Conservation (phyloP, 495 filamentous ascomycete species). For the Penicillium argentinense region DNA sequence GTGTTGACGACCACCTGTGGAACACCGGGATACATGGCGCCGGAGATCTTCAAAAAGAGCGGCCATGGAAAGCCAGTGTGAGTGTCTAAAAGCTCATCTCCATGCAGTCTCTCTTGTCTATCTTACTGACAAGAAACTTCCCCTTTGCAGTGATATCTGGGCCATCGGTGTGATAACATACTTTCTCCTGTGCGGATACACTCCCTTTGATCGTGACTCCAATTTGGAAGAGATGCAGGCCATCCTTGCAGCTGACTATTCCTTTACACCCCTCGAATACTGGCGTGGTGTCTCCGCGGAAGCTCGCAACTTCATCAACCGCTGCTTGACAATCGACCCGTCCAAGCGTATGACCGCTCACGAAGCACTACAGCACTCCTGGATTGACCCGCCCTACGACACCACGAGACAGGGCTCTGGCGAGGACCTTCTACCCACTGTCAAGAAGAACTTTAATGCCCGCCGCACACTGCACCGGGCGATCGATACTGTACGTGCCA, state of each 20-base stretch:
- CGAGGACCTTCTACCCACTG: constrained; percentile 80
- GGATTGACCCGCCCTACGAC: constrained; percentile 65
- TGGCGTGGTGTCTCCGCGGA: constrained; percentile 88
- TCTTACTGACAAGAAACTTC: background rate
- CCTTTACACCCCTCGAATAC: constrained; percentile 93
- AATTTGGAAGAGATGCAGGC: constrained; percentile 99
- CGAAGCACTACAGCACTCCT: constrained; percentile 84
- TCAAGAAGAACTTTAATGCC: constrained; percentile 99
- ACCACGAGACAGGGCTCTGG: constrained; percentile 41
- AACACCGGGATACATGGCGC: constrained; percentile 95
- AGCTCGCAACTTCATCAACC: constrained; percentile 86
- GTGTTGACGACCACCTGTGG: constrained; percentile 97
- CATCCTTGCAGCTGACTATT: constrained; percentile 93
- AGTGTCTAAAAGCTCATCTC: constrained; percentile 22
- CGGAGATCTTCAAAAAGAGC: constrained; percentile 78
- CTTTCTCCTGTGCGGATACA: constrained; percentile 97
- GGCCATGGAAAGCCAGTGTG: constrained; percentile 80
- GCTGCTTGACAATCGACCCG: constrained; percentile 88
- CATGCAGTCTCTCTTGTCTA: background rate
- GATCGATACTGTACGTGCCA: constrained; percentile 96
- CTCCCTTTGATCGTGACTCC: constrained; percentile 94
- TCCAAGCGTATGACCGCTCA: constrained; percentile 88
- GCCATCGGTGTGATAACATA: constrained; percentile 86
- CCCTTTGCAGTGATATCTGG: constrained; percentile 63
- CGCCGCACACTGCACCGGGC: constrained; percentile 90